Conservation (phyloP, 345 rosid species). For the Laguncularia racemosa region DNA sequence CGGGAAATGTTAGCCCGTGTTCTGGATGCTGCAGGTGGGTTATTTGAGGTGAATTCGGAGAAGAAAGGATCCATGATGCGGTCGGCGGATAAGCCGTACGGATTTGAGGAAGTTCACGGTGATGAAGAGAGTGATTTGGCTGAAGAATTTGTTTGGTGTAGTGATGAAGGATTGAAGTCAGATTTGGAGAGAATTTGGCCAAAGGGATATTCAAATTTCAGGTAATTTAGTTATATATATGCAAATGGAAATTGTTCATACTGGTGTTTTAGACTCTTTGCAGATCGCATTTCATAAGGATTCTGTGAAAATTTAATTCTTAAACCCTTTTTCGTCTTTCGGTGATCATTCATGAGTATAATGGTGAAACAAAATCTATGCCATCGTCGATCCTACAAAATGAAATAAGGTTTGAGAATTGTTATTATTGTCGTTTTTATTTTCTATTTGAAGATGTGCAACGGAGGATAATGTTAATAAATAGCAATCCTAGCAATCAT, state of each 20-base stretch:
- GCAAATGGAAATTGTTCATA: background rate
- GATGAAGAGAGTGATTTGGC: conserved; percentile 41
- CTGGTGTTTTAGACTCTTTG: background rate
- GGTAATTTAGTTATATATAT: conserved; percentile 23
- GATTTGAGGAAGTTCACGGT: conserved; percentile 47
- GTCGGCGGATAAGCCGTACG: conserved; percentile 39
- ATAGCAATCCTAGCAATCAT: no score
- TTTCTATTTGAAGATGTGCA: no score
- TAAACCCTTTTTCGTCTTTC: conserved; percentile 1
- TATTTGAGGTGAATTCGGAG: conserved; percentile 37
- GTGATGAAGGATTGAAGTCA: conserved; percentile 26
- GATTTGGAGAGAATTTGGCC: conserved; percentile 58
- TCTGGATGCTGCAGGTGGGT: conserved; percentile 31
- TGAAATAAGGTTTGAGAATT: no score
- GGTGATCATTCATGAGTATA: background rate
- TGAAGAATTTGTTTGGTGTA: conserved; percentile 67
- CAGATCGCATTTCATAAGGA: background rate
- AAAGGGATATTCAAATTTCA: conserved; percentile 49
- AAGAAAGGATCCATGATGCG: conserved; percentile 23
- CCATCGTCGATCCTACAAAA: no score
- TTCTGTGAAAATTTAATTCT: background rate
- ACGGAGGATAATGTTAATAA: no score
- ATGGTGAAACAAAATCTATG: background rate
- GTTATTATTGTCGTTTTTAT: no score
- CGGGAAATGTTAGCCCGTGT: conserved; percentile 23